These are phyloP conservation scores for Tolypocladium pustulatum DNA, from an alignment of 2,329 filamentous ascomycete genomes.

Conservation along the genomic window DNA sequence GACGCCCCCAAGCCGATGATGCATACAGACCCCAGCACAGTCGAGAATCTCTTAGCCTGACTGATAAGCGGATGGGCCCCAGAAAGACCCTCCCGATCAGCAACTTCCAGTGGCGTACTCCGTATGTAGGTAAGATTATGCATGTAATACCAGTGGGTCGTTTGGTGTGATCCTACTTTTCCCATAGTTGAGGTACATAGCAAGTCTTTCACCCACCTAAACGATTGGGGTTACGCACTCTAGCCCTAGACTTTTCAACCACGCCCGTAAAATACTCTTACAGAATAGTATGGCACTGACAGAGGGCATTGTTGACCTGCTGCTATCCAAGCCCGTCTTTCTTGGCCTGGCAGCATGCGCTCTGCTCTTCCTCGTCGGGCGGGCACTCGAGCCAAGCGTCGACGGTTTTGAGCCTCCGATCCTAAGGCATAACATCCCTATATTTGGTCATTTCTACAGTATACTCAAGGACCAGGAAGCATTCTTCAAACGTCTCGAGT, in stretches of 20 bases:
- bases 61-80: neutral
- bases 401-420: neutral
- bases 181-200: neutral
- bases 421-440: neutral
- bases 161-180: neutral
- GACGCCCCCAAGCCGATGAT: too few species aligned
- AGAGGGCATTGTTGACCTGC: neutral
- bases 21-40: neutral
- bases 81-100: neutral
- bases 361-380: neutral
- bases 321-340: neutral
- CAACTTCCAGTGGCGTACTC: neutral
- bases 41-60: neutral
- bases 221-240: neutral
- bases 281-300: neutral
- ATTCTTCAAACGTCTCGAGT: neutral
- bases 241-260: neutral
- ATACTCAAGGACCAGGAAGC: neutral
- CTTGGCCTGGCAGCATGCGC: neutral
- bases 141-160: neutral
- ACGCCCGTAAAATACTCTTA: neutral
- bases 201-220: neutral
- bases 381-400: neutral
- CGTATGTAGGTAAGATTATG: neutral
- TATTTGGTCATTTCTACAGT: neutral